phyloP scores from a whole-genome alignment of 352 stramenopile species.

The Globisporangium spiculum region DNA sequence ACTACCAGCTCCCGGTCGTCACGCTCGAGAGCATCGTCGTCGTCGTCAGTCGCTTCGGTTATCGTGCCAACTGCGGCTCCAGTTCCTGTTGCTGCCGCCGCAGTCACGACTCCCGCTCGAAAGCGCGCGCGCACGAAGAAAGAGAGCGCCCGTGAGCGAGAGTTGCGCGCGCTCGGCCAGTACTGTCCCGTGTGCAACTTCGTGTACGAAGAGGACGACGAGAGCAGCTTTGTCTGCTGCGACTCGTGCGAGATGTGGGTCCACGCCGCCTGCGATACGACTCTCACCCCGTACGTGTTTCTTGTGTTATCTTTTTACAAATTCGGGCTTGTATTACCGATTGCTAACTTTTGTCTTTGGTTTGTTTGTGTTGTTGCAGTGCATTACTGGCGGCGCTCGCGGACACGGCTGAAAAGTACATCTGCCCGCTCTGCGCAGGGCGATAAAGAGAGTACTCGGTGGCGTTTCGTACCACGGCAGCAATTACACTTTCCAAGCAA shows the following conservation, averaged over 20 bases:
- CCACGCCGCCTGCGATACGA: constrained; percentile 67
- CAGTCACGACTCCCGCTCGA: constrained; percentile 16
- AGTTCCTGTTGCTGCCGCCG: constrained; percentile 4
- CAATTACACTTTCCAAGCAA: neutral
- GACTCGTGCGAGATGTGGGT: constrained; percentile 89
- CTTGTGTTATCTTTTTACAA: neutral
- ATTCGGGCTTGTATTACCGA: neutral
- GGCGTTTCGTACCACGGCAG: neutral
- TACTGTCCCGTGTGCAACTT: constrained; percentile 87
- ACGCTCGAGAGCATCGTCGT: constrained; percentile 7
- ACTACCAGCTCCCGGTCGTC: constrained; percentile 1
- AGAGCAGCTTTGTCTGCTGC: constrained; percentile 84
- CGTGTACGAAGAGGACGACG: constrained; percentile 84
- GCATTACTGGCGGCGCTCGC: constrained; percentile 50
- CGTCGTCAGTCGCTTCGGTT: constrained; percentile 20
- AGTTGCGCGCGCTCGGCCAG: constrained; percentile 73
- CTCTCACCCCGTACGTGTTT: constrained; percentile 61
- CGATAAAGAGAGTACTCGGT: constrained; percentile 17
- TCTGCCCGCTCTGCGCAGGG: constrained; percentile 73
- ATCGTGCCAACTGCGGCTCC: neutral
- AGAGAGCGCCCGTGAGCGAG: constrained; percentile 63
- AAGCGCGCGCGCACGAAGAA: constrained; percentile 67
- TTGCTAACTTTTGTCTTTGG: constrained; percentile 11
- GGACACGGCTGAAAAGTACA: constrained; percentile 82
- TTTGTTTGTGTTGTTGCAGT: constrained; percentile 23